Evolutionary conservation across 805 yeast species (phyloP), one percentile per base, ranked within the genome.

Genomic region (Suhomyces kilbournensis): DNA sequence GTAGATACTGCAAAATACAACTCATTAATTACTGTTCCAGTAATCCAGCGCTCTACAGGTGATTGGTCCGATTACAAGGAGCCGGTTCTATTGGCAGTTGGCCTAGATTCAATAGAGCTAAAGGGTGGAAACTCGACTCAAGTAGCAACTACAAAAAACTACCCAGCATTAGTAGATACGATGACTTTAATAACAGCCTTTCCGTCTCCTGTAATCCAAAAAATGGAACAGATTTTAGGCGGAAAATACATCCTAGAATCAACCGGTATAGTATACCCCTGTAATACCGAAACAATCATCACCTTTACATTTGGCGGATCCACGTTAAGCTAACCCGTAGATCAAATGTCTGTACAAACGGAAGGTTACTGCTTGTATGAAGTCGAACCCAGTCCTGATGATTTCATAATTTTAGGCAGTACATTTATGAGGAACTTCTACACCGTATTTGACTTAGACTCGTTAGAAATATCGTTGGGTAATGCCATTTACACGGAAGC

Each of bases 1-100:
- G 55, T 59, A n/a, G 67, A 63, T 53, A 43, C 49, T 7, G 59
- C 46, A 26, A 63, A 63, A 51, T 56, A 52, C 40, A 19, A 19
- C 12, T 17, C 22, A 17, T 38, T 38, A 23, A 19, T 38, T 17
- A 38, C 42, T 10, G 14, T 38, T 38, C 42, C 42, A 15, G 23
- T 17, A n/a, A 32, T 32, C 2, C 35, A n/a, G 17, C 15, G 35
- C 35, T 32, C 35, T 10, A 32, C 35, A 14, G 35, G 35, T 32
- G 35, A 38, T 19, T 38, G 42, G 23, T 17, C 12, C 5, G 42
- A 9, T 1, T 38, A 38, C 9, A n/a, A 38, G 42, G 42, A 38
- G 22, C 22, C 42, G 1, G 19, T 17, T 8, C 8, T 38, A 12
- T 38, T 38, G 15, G 19, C 23, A 15, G 15, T 38, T 10, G 42